phyloP scores from a whole-genome alignment of 768 basidiomycete species.

The Lactarius vividus region DNA sequence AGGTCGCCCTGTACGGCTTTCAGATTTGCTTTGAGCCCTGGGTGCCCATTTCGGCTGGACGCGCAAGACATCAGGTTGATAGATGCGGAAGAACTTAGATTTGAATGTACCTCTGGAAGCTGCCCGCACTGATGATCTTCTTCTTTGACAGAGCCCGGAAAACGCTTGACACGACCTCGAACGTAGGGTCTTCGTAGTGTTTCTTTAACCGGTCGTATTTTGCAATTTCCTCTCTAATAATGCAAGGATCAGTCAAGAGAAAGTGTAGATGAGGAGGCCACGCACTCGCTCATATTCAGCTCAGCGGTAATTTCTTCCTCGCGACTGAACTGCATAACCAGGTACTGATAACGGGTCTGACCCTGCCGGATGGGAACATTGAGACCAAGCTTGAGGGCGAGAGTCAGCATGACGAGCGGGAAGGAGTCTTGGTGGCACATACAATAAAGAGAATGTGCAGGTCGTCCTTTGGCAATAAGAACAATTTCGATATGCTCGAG shows the following conservation, averaged over 20 bases:
- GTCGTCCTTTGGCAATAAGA: constrained; percentile 95
- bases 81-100: not conserved
- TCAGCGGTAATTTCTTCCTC: constrained; percentile 98
- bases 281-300: constrained; percentile 88
- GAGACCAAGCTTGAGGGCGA: constrained; percentile 65
- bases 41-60: constrained; percentile 78
- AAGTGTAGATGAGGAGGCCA: constrained; percentile 21
- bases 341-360: constrained; percentile 95
- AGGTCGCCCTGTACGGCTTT: constrained; percentile 97
- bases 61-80: constrained; percentile 1
- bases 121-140: constrained; percentile 85
- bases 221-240: constrained; percentile 64
- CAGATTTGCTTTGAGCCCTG: constrained; percentile 96
- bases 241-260: constrained; percentile 7
- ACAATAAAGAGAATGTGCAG: constrained; percentile 94
- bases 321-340: constrained; percentile 97
- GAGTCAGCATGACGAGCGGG: not conserved
- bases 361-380: constrained; percentile 96
- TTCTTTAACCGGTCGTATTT: constrained; percentile 85
- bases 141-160: constrained; percentile 89
- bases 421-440: constrained; percentile 33
- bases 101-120: constrained; percentile 70
- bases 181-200: constrained; percentile 93
- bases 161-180: constrained; percentile 90
- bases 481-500: constrained; percentile 79